Evolutionary conservation across 2,329 filamentous ascomycete genomes (phyloP).

Genomic region (Nemania abortiva): DNA sequence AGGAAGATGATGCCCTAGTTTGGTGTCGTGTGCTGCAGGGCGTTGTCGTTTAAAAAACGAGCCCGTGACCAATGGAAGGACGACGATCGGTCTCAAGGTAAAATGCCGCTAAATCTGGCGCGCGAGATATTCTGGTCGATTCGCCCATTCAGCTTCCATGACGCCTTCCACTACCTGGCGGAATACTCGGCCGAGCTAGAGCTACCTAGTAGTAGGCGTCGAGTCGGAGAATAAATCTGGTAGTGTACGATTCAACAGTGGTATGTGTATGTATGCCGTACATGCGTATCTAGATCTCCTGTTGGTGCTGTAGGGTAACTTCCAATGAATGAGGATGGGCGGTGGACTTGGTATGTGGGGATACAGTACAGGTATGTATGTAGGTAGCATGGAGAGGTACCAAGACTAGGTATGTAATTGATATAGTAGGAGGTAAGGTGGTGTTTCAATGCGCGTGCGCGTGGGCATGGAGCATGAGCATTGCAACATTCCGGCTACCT

Average conservation of each 20-base stretch:
- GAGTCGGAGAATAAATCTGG: conserved; percentile 34
- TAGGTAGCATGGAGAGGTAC: neutral
- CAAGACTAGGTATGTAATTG: too few species aligned
- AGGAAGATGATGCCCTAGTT: conserved; percentile 26
- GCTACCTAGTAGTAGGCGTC: neutral
- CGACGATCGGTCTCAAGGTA: conserved; percentile 39
- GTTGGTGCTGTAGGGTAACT: neutral
- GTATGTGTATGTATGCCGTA: neutral
- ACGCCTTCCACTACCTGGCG: conserved; percentile 16
- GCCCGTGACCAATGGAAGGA: conserved; percentile 39
- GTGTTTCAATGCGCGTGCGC: neutral
- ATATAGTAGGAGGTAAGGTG: neutral
- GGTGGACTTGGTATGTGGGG: neutral
- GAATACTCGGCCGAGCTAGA: conserved; percentile 10
- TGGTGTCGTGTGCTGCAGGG: conserved; percentile 40
- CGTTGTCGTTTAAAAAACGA: conserved; percentile 40
- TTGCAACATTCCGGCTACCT: conserved; percentile 1
- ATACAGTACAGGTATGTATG: neutral
- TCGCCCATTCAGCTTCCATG: conserved; percentile 23
- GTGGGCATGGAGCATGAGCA: neutral
- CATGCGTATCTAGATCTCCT: neutral
- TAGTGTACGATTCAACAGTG: conserved; percentile 7
- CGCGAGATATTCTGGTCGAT: conserved; percentile 32
- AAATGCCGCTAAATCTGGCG: conserved; percentile 44
- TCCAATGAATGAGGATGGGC: neutral